Evolutionary conservation across 306 rosid genomes (phyloP).

Genomic region (Malus orientalis): DNA sequence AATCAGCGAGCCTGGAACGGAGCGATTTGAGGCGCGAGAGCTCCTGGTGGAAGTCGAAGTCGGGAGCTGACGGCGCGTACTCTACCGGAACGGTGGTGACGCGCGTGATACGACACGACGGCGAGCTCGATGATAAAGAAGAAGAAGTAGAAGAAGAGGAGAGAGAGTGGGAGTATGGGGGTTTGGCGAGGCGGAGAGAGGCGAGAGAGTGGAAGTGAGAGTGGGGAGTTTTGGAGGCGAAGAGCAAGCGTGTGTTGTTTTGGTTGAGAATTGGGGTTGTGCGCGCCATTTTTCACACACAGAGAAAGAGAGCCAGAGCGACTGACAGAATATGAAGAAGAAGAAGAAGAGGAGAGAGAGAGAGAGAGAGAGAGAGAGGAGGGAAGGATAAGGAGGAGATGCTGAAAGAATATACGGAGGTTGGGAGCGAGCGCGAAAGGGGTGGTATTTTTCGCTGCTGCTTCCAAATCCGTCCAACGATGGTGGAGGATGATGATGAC

Average conservation of each 20-base stretch:
- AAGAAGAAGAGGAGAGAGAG: background rate
- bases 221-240: slow-evolving; percentile 33
- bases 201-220: slow-evolving; percentile 7
- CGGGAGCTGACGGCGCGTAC: slow-evolving; percentile 50
- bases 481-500: background rate
- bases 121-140: background rate
- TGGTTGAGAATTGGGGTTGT: slow-evolving; percentile 40
- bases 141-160: slow-evolving; percentile 12
- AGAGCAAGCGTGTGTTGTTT: slow-evolving; percentile 23
- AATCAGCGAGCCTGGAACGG: slow-evolving; percentile 38
- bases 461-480: background rate
- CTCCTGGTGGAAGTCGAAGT: slow-evolving; percentile 46
- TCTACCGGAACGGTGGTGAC: slow-evolving; percentile 62
- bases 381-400: slow-evolving; percentile 17
- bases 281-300: slow-evolving; percentile 35
- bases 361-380: background rate
- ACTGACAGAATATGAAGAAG: background rate
- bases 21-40: slow-evolving; percentile 51
- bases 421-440: background rate
- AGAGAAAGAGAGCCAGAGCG: background rate
- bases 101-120: slow-evolving; percentile 34
- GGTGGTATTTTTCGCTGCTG: background rate
- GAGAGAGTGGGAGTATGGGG: background rate
- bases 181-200: slow-evolving; percentile 30
- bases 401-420: slow-evolving; percentile 35